Conservation (phyloP, 495 filamentous ascomycete species). For the Talaromyces wortmannii region DNA sequence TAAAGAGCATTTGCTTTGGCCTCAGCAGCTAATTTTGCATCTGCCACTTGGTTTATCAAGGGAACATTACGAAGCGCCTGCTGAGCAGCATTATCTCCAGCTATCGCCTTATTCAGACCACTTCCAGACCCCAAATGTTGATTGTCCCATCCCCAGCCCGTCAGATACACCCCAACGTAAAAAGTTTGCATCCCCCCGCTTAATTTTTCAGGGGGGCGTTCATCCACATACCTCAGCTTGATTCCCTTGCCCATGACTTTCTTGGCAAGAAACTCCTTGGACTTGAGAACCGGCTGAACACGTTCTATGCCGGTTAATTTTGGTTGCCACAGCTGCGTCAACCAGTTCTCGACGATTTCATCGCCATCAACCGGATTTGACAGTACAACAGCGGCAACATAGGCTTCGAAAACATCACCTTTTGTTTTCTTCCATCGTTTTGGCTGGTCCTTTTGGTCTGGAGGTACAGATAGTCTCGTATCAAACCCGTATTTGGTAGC, state of each 20-base stretch:
- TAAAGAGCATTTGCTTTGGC: slow-evolving; percentile 3
- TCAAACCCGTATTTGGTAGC: slow-evolving; percentile 62
- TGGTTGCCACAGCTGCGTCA: slow-evolving; percentile 62
- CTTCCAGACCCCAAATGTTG: slow-evolving; percentile 59
- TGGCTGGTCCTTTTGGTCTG: slow-evolving; percentile 23
- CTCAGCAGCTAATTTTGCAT: slow-evolving; percentile 38
- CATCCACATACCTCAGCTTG: slow-evolving; percentile 59
- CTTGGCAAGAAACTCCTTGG: slow-evolving; percentile 50
- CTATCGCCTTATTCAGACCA: slow-evolving; percentile 65
- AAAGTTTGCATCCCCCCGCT: slow-evolving; percentile 52
- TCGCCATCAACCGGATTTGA: slow-evolving; percentile 56
- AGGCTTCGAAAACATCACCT: slow-evolving; percentile 85
- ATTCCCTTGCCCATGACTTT: slow-evolving; percentile 51
- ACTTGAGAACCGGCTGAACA: slow-evolving; percentile 28
- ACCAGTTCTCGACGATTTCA: slow-evolving; percentile 53
- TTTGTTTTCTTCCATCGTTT: slow-evolving; percentile 60
- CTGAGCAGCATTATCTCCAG: slow-evolving; percentile 63
- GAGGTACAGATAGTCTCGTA: slow-evolving; percentile 41
- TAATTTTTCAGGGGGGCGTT: slow-evolving; percentile 42
- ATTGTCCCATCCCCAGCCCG: slow-evolving; percentile 64
- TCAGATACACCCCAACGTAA: slow-evolving; percentile 65
- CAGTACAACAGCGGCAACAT: slow-evolving; percentile 70
- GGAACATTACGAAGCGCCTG: slow-evolving; percentile 55
- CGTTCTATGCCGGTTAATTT: slow-evolving; percentile 23
- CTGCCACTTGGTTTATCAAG: slow-evolving; percentile 47